phyloP scores from a whole-genome alignment of 129 eudicot genomes.

The Rutidosis leptorrhynchoides region DNA sequence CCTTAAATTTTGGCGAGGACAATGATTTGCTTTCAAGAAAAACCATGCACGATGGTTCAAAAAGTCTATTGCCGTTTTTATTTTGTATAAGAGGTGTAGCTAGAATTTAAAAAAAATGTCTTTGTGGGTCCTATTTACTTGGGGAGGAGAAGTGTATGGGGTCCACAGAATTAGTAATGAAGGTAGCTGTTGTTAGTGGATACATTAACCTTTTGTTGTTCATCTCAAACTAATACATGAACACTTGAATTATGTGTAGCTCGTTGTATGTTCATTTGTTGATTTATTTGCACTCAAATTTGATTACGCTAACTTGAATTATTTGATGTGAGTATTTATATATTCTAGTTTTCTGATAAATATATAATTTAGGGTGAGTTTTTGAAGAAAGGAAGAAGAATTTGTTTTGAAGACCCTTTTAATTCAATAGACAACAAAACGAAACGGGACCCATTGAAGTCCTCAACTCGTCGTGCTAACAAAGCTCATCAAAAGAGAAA shows the following conservation, averaged over 20 bases:
- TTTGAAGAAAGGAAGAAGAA: slow-evolving; percentile 19
- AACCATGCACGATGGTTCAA: background rate
- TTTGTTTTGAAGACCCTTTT: slow-evolving; percentile 27
- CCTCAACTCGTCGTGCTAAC: slow-evolving; percentile 39
- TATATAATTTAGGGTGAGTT: slow-evolving; percentile 29
- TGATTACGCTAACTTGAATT: slow-evolving; percentile 1
- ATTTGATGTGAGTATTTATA: slow-evolving; percentile 9
- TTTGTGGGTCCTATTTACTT: background rate
- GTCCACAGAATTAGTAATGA: background rate
- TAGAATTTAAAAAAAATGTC: slow-evolving; percentile 2
- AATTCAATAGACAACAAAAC: slow-evolving; percentile 27
- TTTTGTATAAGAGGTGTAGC: background rate
- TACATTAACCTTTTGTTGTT: background rate
- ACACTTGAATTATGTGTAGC: background rate
- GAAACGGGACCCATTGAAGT: slow-evolving; percentile 43
- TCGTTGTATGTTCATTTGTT: background rate
- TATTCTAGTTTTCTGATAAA: background rate
- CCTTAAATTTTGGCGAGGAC: background rate
- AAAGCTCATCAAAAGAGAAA: slow-evolving; percentile 42
- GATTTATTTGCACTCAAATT: background rate
- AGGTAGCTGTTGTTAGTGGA: background rate
- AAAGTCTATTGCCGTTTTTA: background rate
- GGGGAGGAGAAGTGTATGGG: background rate
- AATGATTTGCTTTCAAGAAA: background rate
- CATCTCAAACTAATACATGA: background rate